phyloP scores from a whole-genome alignment of 345 rosid species.

The Euphorbia tirucalli region DNA sequence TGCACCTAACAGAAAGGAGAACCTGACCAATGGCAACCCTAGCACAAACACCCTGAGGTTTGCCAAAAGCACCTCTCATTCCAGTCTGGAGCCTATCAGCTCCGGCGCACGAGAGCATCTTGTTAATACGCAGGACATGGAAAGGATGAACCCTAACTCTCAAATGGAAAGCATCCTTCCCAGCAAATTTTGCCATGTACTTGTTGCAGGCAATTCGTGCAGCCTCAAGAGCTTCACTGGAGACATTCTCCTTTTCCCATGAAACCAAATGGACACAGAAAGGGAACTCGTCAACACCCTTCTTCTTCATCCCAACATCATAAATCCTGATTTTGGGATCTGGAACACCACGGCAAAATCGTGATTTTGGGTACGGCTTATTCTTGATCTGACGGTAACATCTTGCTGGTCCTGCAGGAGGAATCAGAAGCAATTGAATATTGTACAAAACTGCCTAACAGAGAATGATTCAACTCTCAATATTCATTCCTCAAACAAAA shows the following conservation, averaged over 20 bases:
- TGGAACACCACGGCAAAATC: slow-evolving; percentile 76
- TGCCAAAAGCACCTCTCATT: slow-evolving; percentile 81
- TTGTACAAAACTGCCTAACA: neutral
- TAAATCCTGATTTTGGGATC: slow-evolving; percentile 77
- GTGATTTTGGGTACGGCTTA: slow-evolving; percentile 69
- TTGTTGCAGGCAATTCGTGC: slow-evolving; percentile 85
- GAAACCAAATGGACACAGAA: slow-evolving; percentile 77
- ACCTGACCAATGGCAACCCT: slow-evolving; percentile 80
- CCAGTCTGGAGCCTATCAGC: slow-evolving; percentile 89
- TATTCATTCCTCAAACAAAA: neutral
- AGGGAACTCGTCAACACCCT: slow-evolving; percentile 78
- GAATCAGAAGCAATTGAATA: neutral
- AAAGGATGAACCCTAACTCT: slow-evolving; percentile 75
- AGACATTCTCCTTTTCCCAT: slow-evolving; percentile 76
- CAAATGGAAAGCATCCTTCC: slow-evolving; percentile 76
- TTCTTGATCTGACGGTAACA: slow-evolving; percentile 60
- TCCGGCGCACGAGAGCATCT: slow-evolving; percentile 87
- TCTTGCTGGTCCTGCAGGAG: slow-evolving; percentile 25
- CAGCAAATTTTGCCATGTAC: slow-evolving; percentile 69
- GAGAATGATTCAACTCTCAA: neutral
- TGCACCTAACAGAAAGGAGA: slow-evolving; percentile 71
- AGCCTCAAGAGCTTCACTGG: slow-evolving; percentile 77
- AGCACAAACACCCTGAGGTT: slow-evolving; percentile 70
- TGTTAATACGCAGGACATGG: slow-evolving; percentile 76
- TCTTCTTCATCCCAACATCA: slow-evolving; percentile 80